Evolutionary conservation across 1,284 basidiomycete genomes (phyloP).

Genomic region (Ceraceosorus bombacis): DNA sequence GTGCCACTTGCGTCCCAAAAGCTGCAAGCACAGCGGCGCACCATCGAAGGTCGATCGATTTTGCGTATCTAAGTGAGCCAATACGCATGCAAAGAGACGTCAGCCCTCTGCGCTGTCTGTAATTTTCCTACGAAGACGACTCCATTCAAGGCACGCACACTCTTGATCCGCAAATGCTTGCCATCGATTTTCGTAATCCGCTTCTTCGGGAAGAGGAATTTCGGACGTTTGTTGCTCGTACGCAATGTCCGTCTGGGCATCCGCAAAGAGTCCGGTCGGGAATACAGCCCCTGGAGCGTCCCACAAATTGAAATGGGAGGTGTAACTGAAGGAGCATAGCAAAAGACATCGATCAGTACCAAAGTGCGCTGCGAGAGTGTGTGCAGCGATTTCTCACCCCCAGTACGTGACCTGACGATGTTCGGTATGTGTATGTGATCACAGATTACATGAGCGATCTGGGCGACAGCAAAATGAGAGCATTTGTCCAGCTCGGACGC

Average conservation of each 20-base stretch:
- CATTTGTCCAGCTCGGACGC: not conserved
- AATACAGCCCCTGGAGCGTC: conserved; percentile 28
- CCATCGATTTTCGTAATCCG: not conserved
- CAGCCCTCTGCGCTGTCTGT: too few species aligned
- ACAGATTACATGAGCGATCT: not conserved
- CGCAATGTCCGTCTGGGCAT: conserved; percentile 9
- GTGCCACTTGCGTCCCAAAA: conserved; percentile 20
- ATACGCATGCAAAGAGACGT: not conserved
- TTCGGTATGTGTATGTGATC: not conserved
- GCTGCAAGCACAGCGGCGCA: conserved; percentile 26
- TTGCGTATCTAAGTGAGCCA: conserved; percentile 15
- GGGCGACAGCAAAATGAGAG: too few species aligned
- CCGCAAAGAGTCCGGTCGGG: conserved; percentile 17
- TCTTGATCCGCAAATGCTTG: not conserved
- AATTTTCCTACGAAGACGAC: not conserved
- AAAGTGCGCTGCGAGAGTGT: too few species aligned
- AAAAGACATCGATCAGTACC: not conserved
- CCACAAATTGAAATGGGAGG: conserved; percentile 28
- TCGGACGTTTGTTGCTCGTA: conserved; percentile 12
- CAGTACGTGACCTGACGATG: conserved; percentile 18
- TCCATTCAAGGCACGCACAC: conserved; percentile 3
- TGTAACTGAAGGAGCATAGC: conserved; percentile 13
- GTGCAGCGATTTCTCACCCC: conserved; percentile 6
- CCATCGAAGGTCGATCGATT: conserved; percentile 22
- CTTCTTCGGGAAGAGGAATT: not conserved